Percentiles rank a stretch among this genome's conserved stretches.
These are phyloP conservation scores for Alternaria gaisen DNA, from an alignment of 2,329 filamentous ascomycete genomes.

Conservation along the genomic window DNA sequence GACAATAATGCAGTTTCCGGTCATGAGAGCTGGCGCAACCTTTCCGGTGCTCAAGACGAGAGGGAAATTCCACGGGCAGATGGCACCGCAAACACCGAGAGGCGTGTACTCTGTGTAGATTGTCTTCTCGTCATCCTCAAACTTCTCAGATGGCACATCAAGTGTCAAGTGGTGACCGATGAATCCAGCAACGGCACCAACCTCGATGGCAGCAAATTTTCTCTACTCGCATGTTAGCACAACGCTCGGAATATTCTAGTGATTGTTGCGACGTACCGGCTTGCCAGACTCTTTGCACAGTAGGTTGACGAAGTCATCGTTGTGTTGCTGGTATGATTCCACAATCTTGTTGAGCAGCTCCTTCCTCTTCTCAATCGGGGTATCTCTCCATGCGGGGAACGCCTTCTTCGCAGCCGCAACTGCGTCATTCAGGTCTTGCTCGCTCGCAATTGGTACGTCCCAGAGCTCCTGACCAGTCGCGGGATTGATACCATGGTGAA, in stretches of 20 bases:
- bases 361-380: conserved; percentile 45
- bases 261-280: conserved; percentile 34
- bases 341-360: conserved; percentile 40
- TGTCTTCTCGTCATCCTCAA: conserved; percentile 58
- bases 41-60: conserved; percentile 64
- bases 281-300: conserved; percentile 50
- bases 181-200: conserved; percentile 46
- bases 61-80: conserved; percentile 61
- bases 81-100: conserved; percentile 56
- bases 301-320: conserved; percentile 41
- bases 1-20: conserved; percentile 65
- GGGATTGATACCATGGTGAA: conserved; percentile 62
- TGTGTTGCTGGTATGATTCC: conserved; percentile 37
- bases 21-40: conserved; percentile 64
- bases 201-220: conserved; percentile 54
- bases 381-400: conserved; percentile 57
- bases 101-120: conserved; percentile 58
- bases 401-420: conserved; percentile 60
- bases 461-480: conserved; percentile 60
- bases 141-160: conserved; percentile 50
- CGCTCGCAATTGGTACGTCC: conserved; percentile 60
- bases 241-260: too few relatives aligned
- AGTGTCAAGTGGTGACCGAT: conserved; percentile 51
- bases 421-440: conserved; percentile 61
- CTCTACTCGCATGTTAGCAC: conserved; percentile 38